phyloP scores from a whole-genome alignment of 352 stramenopile genomes.

The Pseudoperonospora humuli region DNA sequence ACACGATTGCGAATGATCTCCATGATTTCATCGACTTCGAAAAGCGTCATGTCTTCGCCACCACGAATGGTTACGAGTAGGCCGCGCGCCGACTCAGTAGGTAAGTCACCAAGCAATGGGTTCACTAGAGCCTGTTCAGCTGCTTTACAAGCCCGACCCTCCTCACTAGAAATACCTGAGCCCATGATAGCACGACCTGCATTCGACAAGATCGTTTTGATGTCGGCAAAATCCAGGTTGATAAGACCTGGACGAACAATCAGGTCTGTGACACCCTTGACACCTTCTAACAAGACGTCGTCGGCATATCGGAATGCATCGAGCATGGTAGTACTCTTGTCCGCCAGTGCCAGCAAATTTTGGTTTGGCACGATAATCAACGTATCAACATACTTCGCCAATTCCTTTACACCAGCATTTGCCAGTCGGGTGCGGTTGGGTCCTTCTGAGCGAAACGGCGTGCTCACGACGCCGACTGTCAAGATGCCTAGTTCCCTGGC shows the following conservation, averaged over 20 bases:
- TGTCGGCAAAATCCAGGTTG: slow-evolving; percentile 97
- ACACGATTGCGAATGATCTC: slow-evolving; percentile 78
- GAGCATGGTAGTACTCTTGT: slow-evolving; percentile 89
- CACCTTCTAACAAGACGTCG: slow-evolving; percentile 92
- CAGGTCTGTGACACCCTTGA: slow-evolving; percentile 94
- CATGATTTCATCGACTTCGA: slow-evolving; percentile 88
- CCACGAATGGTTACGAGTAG: slow-evolving; percentile 95
- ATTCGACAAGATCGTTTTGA: slow-evolving; percentile 92
- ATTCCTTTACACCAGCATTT: slow-evolving; percentile 86
- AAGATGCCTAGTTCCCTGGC: slow-evolving; percentile 90
- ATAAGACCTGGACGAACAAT: slow-evolving; percentile 95
- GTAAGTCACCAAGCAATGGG: slow-evolving; percentile 89
- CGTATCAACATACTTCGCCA: slow-evolving; percentile 92
- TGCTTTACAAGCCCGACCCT: slow-evolving; percentile 84
- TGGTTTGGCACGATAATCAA: slow-evolving; percentile 96
- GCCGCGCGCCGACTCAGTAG: slow-evolving; percentile 88
- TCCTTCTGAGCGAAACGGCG: slow-evolving; percentile 94
- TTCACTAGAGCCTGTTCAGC: slow-evolving; percentile 92
- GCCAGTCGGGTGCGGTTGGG: slow-evolving; percentile 91
- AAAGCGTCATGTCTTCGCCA: slow-evolving; percentile 89
- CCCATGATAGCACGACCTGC: slow-evolving; percentile 94
- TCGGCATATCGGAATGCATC: slow-evolving; percentile 93
- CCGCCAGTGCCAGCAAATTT: slow-evolving; percentile 90
- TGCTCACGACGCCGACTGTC: slow-evolving; percentile 94
- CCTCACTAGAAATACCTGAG: slow-evolving; percentile 69